These are phyloP conservation scores for Setaria viridis DNA, from an alignment of 202 grass and related monocot genomes.

Conservation along the genomic window DNA sequence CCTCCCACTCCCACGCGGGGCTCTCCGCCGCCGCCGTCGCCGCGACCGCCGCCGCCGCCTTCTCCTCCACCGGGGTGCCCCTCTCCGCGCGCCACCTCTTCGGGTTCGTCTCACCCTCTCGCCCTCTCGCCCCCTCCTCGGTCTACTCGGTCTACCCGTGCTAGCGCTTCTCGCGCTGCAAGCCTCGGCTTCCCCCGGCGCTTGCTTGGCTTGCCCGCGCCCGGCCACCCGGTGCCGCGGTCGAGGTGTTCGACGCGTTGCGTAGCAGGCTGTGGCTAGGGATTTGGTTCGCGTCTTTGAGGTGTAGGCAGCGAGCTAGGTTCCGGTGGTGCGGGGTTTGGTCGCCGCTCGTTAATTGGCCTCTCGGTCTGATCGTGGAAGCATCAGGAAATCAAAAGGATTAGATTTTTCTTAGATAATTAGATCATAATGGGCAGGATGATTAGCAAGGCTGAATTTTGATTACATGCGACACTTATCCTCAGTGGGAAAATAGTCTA, in stretches of 20 bases:
- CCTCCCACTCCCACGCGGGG: constrained; percentile 61
- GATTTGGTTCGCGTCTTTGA: not conserved
- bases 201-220: not conserved
- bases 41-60: constrained; percentile 60
- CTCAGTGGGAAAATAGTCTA: not conserved
- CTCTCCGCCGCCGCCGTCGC: constrained; percentile 62
- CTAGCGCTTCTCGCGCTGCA: not conserved
- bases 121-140: not conserved
- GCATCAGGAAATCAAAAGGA: not conserved
- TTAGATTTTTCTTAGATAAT: not conserved
- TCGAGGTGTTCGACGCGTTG: constrained; percentile 36
- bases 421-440: not conserved
- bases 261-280: not conserved
- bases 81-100: constrained; percentile 79
- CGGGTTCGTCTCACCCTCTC: constrained; percentile 52
- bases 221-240: not conserved
- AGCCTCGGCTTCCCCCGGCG: not conserved
- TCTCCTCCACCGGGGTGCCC: constrained; percentile 58
- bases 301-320: not conserved
- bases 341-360: not conserved
- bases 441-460: not conserved
- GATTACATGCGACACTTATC: not conserved
- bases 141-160: not conserved
- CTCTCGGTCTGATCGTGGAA: not conserved
- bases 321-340: not conserved